Evolutionary conservation across 371 early-diverging fungal genomes (phyloP).

Genomic region (Rhizopus arrhizus): DNA sequence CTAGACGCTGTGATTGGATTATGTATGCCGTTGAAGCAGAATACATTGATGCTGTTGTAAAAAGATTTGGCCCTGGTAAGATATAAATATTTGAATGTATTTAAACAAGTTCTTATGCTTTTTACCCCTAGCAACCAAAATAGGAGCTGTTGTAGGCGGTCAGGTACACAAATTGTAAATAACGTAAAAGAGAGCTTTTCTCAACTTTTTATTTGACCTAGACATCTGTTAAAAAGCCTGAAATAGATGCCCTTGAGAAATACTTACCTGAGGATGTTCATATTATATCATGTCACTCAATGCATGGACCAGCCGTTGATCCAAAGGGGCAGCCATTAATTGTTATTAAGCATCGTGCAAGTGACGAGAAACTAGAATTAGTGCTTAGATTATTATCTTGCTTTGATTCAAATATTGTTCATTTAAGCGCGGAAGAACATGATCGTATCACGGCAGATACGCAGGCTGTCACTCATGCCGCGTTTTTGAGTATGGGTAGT

Average conservation of each 20-base stretch:
- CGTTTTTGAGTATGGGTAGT: slow-evolving; percentile 92
- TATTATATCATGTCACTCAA: slow-evolving; percentile 92
- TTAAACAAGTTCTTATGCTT: not conserved
- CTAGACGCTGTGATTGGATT: slow-evolving; percentile 84
- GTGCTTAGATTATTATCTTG: slow-evolving; percentile 70
- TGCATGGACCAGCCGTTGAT: slow-evolving; percentile 93
- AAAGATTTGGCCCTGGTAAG: slow-evolving; percentile 81
- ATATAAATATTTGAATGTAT: not conserved
- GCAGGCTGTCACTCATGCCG: slow-evolving; percentile 95
- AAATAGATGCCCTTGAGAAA: slow-evolving; percentile 85
- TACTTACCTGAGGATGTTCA: slow-evolving; percentile 86
- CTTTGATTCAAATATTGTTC: slow-evolving; percentile 80
- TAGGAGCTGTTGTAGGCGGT: slow-evolving; percentile 85
- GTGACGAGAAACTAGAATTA: slow-evolving; percentile 60
- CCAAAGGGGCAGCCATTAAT: slow-evolving; percentile 87
- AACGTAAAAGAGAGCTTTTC: not conserved
- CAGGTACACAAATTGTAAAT: slow-evolving; percentile 44
- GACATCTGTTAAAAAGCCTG: slow-evolving; percentile 95
- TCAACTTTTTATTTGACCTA: slow-evolving; percentile 21
- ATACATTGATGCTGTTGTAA: slow-evolving; percentile 79
- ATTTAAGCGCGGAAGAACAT: slow-evolving; percentile 81
- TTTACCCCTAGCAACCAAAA: slow-evolving; percentile 71
- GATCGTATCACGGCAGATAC: slow-evolving; percentile 97
- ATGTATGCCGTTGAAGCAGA: slow-evolving; percentile 95
- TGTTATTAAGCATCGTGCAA: slow-evolving; percentile 76